phyloP scores from a whole-genome alignment of 2,329 filamentous ascomycete species.

The Claviceps fusiformis region DNA sequence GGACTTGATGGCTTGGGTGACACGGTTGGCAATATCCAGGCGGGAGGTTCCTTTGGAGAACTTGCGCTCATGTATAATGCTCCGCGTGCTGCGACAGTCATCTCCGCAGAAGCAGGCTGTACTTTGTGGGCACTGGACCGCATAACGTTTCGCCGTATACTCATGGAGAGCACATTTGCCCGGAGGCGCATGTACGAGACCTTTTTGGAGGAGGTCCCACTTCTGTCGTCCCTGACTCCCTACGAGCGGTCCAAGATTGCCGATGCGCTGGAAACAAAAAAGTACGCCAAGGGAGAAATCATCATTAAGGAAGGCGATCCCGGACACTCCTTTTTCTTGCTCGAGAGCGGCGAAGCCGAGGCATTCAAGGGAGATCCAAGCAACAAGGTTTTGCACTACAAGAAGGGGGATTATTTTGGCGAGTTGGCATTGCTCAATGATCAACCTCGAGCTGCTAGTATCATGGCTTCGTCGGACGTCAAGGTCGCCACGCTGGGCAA shows the following conservation, averaged over 20 bases:
- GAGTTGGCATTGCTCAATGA: conserved; percentile 90
- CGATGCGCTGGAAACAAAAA: conserved; percentile 84
- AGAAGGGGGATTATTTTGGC: conserved; percentile 92
- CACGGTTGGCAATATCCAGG: conserved; percentile 68
- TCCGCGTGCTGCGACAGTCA: conserved; percentile 84
- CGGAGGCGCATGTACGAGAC: conserved; percentile 93
- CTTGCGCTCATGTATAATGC: conserved; percentile 98
- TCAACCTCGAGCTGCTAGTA: conserved; percentile 78
- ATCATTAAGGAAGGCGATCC: conserved; percentile 90
- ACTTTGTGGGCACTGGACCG: conserved; percentile 92
- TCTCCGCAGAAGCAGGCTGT: conserved; percentile 64
- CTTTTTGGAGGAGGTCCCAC: conserved; percentile 85
- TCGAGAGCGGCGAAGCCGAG: conserved; percentile 77
- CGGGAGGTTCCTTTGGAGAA: conserved; percentile 91
- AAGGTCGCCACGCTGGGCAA: conserved; percentile 90
- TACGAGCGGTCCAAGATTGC: conserved; percentile 97
- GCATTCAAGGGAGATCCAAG: conserved; percentile 67
- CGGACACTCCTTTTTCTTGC: conserved; percentile 80
- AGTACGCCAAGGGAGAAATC: conserved; percentile 62
- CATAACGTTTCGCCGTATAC: conserved; percentile 88
- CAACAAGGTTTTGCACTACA: conserved; percentile 64
- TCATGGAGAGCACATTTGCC: conserved; percentile 97
- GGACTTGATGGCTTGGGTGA: conserved; percentile 71
- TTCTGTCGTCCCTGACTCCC: conserved; percentile 68
- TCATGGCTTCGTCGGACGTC: conserved; percentile 71